phyloP scores from a whole-genome alignment of 257 asterid genomes.

The Striga asiatica region DNA sequence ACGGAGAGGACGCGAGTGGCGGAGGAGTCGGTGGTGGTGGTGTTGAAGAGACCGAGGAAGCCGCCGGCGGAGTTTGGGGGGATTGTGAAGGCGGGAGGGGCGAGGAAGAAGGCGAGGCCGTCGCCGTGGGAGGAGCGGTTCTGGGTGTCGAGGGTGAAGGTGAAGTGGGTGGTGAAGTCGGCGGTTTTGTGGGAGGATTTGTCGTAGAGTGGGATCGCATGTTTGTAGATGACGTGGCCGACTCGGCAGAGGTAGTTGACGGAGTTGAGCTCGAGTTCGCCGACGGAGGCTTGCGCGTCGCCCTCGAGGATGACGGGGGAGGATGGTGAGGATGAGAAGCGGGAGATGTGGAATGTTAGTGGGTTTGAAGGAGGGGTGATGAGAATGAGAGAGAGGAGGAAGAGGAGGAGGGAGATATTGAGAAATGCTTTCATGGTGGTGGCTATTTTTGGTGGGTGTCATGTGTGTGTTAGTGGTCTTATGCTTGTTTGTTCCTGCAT shows the following conservation, averaged over 20 bases:
- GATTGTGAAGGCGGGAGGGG: neutral
- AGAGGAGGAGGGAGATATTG: too few species aligned
- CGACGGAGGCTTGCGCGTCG: neutral
- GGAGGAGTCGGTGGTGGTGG: neutral
- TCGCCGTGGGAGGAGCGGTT: neutral
- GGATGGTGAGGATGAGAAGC: neutral
- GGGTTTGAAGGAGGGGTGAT: neutral
- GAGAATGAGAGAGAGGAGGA: neutral
- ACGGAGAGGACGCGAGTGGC: neutral
- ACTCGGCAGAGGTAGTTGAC: neutral
- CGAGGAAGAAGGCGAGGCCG: neutral
- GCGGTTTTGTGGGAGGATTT: neutral
- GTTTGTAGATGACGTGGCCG: too few species aligned
- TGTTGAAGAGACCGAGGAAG: neutral
- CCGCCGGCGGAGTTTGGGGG: slow-evolving; percentile 1
- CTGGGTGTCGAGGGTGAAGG: neutral
- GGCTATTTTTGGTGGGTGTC: too few species aligned
- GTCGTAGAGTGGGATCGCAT: neutral
- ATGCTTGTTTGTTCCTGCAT: too few species aligned
- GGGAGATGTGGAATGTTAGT: neutral
- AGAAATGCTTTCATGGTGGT: too few species aligned
- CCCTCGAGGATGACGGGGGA: neutral
- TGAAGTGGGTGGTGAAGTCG: neutral
- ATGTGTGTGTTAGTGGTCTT: too few species aligned
- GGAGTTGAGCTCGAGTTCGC: neutral